Evolutionary conservation across 1,139 yeast species (phyloP).

Genomic region (Meyerozyma smithsonii): DNA sequence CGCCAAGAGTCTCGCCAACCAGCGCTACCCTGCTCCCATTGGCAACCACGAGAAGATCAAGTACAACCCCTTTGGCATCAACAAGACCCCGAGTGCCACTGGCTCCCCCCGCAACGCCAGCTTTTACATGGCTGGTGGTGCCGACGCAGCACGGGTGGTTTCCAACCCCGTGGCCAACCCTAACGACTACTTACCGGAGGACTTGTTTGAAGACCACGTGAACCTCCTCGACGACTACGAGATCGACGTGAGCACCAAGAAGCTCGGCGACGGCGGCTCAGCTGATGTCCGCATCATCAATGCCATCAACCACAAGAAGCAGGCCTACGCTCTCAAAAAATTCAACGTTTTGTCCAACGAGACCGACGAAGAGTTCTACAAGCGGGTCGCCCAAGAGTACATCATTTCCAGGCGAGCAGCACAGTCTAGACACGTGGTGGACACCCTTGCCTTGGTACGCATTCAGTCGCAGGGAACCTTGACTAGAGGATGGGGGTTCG

Average conservation of each 20-base stretch:
- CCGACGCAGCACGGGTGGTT: slow-evolving; percentile 40
- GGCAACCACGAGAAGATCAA: slow-evolving; percentile 31
- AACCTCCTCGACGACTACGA: slow-evolving; percentile 57
- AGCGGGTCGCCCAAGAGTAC: slow-evolving; percentile 60
- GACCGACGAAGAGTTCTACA: slow-evolving; percentile 60
- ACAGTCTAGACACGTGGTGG: slow-evolving; percentile 53
- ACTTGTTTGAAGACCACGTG: slow-evolving; percentile 46
- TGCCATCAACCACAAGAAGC: slow-evolving; percentile 36
- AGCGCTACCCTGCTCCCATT: slow-evolving; percentile 2
- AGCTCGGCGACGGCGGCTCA: slow-evolving; percentile 70
- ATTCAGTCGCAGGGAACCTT: slow-evolving; percentile 52
- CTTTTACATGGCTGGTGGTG: slow-evolving; percentile 36
- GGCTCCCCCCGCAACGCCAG: slow-evolving; percentile 36
- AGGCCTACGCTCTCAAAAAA: slow-evolving; percentile 56
- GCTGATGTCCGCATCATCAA: slow-evolving; percentile 57
- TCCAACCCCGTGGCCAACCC: slow-evolving; percentile 69
- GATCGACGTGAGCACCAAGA: slow-evolving; percentile 43
- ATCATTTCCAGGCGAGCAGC: slow-evolving; percentile 51
- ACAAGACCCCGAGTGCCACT: slow-evolving; percentile 26
- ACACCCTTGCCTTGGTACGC: slow-evolving; percentile 50
- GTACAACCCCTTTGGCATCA: slow-evolving; percentile 44
- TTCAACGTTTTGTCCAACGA: slow-evolving; percentile 59
- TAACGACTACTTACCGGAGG: slow-evolving; percentile 56
- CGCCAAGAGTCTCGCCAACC: slow-evolving; percentile 10
- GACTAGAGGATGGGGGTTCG: slow-evolving; percentile 73